Evolutionary conservation across 78 protist genomes (phyloP).

Genomic region (Emiliania huxleyi): DNA sequence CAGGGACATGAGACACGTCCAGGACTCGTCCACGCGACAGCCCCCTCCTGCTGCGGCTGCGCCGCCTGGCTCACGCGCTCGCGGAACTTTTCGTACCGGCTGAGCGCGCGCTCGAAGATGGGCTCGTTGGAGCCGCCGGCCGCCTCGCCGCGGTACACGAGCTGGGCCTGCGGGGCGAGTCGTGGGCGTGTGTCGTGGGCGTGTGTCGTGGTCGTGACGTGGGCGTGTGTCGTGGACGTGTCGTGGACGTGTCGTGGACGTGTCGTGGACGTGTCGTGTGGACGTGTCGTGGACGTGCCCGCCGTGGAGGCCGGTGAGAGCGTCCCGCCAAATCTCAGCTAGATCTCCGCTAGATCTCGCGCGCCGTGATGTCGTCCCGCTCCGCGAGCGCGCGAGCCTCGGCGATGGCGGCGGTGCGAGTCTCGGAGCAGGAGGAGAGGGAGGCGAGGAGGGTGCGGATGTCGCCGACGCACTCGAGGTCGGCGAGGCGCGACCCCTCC

Average conservation of each 20-base stretch:
- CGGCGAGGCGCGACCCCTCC: background rate
- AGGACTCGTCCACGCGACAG: background rate
- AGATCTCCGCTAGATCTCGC: background rate
- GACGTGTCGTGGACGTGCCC: too few relatives aligned
- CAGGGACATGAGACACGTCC: too few relatives aligned
- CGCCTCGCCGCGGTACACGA: background rate
- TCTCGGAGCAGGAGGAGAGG: background rate
- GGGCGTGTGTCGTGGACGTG: too few relatives aligned
- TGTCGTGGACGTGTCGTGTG: too few relatives aligned
- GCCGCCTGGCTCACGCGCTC: background rate
- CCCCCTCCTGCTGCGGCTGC: background rate
- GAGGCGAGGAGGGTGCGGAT: background rate
- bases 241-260: too few relatives aligned
- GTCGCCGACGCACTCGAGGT: background rate
- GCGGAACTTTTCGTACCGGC: background rate
- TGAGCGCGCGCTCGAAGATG: background rate
- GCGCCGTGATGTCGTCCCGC: background rate
- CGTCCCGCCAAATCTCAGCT: too few relatives aligned
- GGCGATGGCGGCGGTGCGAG: background rate
- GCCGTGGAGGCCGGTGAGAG: too few relatives aligned
- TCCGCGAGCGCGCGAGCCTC: background rate
- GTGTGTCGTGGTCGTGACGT: too few relatives aligned
- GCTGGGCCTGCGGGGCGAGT: too few relatives aligned
- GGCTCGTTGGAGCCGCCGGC: background rate
- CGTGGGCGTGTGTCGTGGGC: too few relatives aligned